Evolutionary conservation across 306 rosid species (phyloP).

Genomic region (Medicago ruthenica): DNA sequence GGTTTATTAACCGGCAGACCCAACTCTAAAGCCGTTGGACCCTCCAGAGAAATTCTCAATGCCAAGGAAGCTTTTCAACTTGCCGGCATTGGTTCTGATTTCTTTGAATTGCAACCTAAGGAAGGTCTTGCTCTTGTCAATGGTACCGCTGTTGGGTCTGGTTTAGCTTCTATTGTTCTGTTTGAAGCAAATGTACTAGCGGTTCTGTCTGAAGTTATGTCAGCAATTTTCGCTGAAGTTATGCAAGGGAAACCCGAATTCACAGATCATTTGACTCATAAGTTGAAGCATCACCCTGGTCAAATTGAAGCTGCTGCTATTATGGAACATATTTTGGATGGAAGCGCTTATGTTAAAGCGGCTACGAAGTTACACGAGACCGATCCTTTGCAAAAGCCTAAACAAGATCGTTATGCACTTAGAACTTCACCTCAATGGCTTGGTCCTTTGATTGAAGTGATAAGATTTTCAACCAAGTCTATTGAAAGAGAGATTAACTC

Average conservation of each 20-base stretch:
- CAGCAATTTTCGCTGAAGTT: constrained; percentile 81
- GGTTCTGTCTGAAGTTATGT: constrained; percentile 70
- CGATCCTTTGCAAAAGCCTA: constrained; percentile 89
- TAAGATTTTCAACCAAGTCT: constrained; percentile 80
- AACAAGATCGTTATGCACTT: constrained; percentile 84
- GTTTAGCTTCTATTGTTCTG: constrained; percentile 81
- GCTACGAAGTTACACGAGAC: constrained; percentile 76
- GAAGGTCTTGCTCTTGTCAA: constrained; percentile 95
- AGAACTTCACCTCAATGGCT: constrained; percentile 97
- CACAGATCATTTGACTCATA: constrained; percentile 88
- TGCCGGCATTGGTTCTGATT: constrained; percentile 62
- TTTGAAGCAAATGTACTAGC: constrained; percentile 78
- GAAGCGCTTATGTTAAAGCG: constrained; percentile 74
- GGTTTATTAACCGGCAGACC: constrained; percentile 83
- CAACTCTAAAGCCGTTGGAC: constrained; percentile 76
- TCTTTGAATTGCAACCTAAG: constrained; percentile 88
- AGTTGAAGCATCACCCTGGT: constrained; percentile 91
- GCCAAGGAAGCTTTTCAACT: constrained; percentile 69
- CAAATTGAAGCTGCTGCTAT: constrained; percentile 97
- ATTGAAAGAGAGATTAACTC: constrained; percentile 93
- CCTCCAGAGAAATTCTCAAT: constrained; percentile 58
- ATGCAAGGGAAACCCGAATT: constrained; percentile 97
- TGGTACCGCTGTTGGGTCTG: constrained; percentile 95
- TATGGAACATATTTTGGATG: constrained; percentile 91
- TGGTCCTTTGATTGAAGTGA: constrained; percentile 88